These are phyloP conservation scores for Rhododendron henanense DNA, from an alignment of 148 eudicot genomes.

Conservation along the genomic window DNA sequence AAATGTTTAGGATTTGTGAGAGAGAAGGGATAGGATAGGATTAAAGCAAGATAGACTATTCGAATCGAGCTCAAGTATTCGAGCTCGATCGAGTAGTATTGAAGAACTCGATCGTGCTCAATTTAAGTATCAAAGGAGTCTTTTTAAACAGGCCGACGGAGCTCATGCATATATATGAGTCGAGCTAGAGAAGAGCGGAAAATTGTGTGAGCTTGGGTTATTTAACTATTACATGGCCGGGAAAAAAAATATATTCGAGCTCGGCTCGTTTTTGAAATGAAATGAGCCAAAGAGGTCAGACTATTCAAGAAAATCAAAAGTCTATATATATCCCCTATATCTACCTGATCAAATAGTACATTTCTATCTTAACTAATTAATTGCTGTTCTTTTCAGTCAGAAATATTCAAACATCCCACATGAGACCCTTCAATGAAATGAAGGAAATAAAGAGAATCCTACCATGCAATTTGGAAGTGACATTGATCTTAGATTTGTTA, in stretches of 20 bases:
- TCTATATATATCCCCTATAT: neutral
- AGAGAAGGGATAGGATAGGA: neutral
- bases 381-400: neutral
- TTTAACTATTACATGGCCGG: neutral
- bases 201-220: neutral
- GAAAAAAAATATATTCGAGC: neutral
- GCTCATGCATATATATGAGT: neutral
- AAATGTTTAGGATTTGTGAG: neutral
- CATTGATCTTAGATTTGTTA: neutral
- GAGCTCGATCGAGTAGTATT: neutral
- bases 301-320: neutral
- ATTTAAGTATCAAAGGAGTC: neutral
- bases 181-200: neutral
- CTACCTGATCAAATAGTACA: neutral
- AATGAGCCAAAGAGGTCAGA: neutral
- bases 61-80: neutral
- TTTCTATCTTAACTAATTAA: neutral
- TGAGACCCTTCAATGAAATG: neutral
- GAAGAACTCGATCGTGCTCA: neutral
- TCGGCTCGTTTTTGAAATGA: neutral
- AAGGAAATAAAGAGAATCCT: neutral
- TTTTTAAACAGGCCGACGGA: neutral
- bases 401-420: slow-evolving; percentile 1
- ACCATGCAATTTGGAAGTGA: neutral
- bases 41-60: neutral